phyloP scores from a whole-genome alignment of 192 early-diverging fungal species.

The Podila epigama region DNA sequence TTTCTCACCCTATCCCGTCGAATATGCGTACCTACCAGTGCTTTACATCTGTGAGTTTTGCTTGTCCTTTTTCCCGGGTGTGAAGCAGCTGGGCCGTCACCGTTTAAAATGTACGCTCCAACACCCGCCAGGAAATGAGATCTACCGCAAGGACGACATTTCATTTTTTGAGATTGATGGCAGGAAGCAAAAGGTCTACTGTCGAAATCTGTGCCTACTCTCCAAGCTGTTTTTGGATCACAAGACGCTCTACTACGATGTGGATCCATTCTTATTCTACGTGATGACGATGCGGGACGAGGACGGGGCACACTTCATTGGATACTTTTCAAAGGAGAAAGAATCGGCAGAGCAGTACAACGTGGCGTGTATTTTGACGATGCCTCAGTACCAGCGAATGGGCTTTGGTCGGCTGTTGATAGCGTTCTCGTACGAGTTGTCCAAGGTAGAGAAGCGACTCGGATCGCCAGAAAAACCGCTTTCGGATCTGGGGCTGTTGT shows the following conservation, averaged over 20 bases:
- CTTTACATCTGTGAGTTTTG: constrained; percentile 98
- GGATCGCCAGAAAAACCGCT: constrained; percentile 99
- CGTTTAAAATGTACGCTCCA: constrained; percentile 85
- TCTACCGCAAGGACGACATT: constrained; percentile 90
- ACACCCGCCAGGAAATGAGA: constrained; percentile 99
- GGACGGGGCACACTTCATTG: constrained; percentile 88
- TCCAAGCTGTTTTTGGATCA: constrained; percentile 99
- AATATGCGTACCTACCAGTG: constrained; percentile 77
- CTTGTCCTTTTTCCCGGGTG: constrained; percentile 79
- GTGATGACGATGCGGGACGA: constrained; percentile 91
- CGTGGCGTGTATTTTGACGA: constrained; percentile 96
- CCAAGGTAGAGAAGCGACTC: constrained; percentile 89
- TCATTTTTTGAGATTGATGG: constrained; percentile 99
- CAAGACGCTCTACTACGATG: constrained; percentile 98
- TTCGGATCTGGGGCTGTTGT: constrained; percentile 94
- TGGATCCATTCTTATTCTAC: constrained; percentile 98
- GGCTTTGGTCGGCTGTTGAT: constrained; percentile 96
- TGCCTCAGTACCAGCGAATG: constrained; percentile 96
- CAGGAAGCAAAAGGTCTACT: constrained; percentile 89
- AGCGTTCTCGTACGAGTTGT: constrained; percentile 96
- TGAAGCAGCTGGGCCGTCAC: constrained; percentile 82
- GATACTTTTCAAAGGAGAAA: constrained; percentile 99
- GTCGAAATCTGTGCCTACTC: constrained; percentile 94
- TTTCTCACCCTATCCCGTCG: constrained; percentile 96
- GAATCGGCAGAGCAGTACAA: constrained; percentile 97